phyloP scores from a whole-genome alignment of 805 yeast genomes.

The Ogataea glucozyma region DNA sequence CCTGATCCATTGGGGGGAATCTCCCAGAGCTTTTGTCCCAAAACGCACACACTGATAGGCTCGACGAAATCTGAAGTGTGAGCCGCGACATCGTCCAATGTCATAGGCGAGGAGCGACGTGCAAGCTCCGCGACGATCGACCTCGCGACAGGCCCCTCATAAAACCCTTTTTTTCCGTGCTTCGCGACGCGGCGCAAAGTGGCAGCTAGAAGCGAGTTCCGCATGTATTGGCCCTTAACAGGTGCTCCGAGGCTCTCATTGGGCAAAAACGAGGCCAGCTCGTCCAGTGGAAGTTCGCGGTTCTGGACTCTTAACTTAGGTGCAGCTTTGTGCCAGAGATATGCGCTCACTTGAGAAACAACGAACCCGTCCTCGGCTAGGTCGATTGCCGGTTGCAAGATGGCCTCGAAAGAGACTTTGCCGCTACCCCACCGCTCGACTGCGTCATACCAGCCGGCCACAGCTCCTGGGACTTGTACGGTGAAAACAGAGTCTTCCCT shows the following conservation, averaged over 20 bases:
- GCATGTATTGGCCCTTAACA: conserved; percentile 55
- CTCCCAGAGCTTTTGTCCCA: conserved; percentile 67
- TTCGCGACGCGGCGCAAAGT: conserved; percentile 52
- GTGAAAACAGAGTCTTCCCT: conserved; percentile 55
- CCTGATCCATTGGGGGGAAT: conserved; percentile 88
- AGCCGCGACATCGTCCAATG: conserved; percentile 51
- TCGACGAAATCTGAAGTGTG: conserved; percentile 66
- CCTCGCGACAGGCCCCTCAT: conserved; percentile 69
- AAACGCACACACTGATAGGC: conserved; percentile 56
- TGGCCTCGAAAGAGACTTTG: conserved; percentile 55
- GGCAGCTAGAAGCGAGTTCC: conserved; percentile 53
- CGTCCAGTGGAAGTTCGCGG: conserved; percentile 26
- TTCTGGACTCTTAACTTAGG: conserved; percentile 41
- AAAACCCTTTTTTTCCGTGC: conserved; percentile 65
- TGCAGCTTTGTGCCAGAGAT: conserved; percentile 46
- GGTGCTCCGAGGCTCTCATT: conserved; percentile 46
- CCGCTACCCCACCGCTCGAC: conserved; percentile 73
- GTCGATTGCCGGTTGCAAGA: conserved; percentile 64
- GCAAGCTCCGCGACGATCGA: conserved; percentile 57
- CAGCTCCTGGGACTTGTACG: conserved; percentile 76
- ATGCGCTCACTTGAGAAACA: conserved; percentile 59
- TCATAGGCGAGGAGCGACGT: conserved; percentile 56
- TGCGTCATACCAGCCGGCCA: conserved; percentile 79
- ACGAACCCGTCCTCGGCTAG: conserved; percentile 70
- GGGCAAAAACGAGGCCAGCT: conserved; percentile 39